Percentiles rank a stretch among this genome's conserved stretches.
phyloP scores from a whole-genome alignment of 140 eudicot species.

The Stevia rebaudiana region DNA sequence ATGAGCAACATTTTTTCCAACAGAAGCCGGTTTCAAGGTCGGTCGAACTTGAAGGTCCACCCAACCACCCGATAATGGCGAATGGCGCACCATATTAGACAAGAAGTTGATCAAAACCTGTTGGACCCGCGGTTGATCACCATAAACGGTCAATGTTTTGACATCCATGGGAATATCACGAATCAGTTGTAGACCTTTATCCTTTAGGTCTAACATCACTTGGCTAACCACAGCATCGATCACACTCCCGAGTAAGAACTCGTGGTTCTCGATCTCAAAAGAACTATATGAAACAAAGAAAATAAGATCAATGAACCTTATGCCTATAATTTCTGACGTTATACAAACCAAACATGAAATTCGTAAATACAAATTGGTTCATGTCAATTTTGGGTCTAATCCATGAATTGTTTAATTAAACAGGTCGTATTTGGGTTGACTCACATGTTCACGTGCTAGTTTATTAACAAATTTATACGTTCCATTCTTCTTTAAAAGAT shows the following conservation, averaged over 20 bases:
- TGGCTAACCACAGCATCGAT: constrained; percentile 87
- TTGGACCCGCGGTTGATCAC: constrained; percentile 77
- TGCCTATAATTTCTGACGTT: no score
- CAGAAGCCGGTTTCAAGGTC: constrained; percentile 47
- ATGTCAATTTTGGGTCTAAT: no score
- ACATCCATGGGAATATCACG: constrained; percentile 77
- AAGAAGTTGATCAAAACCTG: constrained; percentile 68
- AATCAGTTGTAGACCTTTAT: constrained; percentile 67
- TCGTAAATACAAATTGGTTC: no score
- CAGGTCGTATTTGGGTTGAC: no score
- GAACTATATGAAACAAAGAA: constrained; percentile 29
- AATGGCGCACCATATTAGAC: constrained; percentile 58
- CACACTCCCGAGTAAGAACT: constrained; percentile 63
- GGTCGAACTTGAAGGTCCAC: constrained; percentile 68
- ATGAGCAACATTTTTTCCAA: constrained; percentile 39
- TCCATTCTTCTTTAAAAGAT: no score
- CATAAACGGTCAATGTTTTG: constrained; percentile 51
- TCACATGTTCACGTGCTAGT: background rate
- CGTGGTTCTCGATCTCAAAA: constrained; percentile 64
- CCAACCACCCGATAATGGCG: constrained; percentile 78
- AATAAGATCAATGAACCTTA: no score
- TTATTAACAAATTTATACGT: no score
- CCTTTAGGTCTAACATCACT: constrained; percentile 55
- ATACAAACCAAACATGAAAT: no score
- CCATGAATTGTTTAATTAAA: no score